Evolutionary conservation across 1,284 basidiomycete genomes (phyloP), one percentile per base, ranked within the genome.

Genomic region (Heterobasidion annosum): DNA sequence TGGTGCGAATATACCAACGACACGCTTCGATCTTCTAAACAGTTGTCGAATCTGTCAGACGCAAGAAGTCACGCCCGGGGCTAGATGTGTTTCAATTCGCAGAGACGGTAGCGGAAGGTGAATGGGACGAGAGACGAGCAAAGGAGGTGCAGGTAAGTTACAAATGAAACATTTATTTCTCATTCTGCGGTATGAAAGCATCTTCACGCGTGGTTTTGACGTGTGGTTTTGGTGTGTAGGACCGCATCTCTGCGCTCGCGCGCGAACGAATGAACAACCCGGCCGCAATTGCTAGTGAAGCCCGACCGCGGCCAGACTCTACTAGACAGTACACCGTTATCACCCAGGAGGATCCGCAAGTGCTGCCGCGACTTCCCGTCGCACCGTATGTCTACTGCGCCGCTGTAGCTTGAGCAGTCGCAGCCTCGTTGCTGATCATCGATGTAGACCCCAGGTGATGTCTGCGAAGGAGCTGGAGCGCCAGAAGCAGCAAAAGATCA

Each of bases 51-150:
- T 75, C 82, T 34, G 70, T 73, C 3, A 67, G 33, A 76, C 71
- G 78, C 59, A 89, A 88, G 70, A 86, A 80, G 62, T 73, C 79
- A 2, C 75, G 77, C 8, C 77, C 75, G 25, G 78, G 75, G 5
- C 57, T 81, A 33, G 82, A 82, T 51, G 76, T 90, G 35, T 90
- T 90, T 61, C 81, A 88, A 64, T 89, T 88, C 65, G 85, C 85
- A 0, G 81, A 83, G 62, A 90, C 88, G 0, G 80, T 90, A n/a
- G 87, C 88, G 58, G 69, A 74, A 33, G 75, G 73, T 34, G 77
- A 73, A 45, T 90, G 85, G 86, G 71, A 87, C 62, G 78, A 76
- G 51, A 66, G 71, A 55, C 65, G 71, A 54, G 75, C 78, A 60
- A 75, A 76, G 60, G 78, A 74, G 49, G 74, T 90, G n/a, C 78